Evolutionary conservation across 192 early-diverging fungal genomes (phyloP), one percentile per base, ranked within the genome.

Genomic region (Funneliformis geosporum): DNA sequence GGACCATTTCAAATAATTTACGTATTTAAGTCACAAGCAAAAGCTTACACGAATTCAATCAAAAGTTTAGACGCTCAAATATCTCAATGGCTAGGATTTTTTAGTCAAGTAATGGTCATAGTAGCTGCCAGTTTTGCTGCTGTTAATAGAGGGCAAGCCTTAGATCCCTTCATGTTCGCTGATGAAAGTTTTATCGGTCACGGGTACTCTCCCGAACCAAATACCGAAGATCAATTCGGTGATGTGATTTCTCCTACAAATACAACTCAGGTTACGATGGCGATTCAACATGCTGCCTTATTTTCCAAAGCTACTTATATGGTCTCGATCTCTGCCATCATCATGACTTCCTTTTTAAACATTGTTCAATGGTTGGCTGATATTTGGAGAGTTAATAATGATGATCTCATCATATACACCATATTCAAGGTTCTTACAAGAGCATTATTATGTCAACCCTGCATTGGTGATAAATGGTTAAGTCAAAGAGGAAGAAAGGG

Each of bases 351-450:
- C 4, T 1, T 61, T 12, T 43, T 76, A 18, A 76, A 76, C 42
- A 39, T 76, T 60, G n/a, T 76, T 62, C 39, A 40, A 40, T 76
- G 74, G 74, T 25, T 76, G n/a, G 44, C 39, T 2, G 60, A 62
- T 43, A 10, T 62, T 62, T 76, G 74, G 74, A 50, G 39, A 21
- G 60, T 76, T 9, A 61, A 76, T 25, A n/a, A n/a, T 4, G 60
- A 62, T 12, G 59, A 76, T 0, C 0, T 76, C 11, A 28, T 76
- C 27, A 18, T 76, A 10, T 76, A 76, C 42, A 23, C 7, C 8
- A 14, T 62, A 0, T 76, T 76, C 40, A 76, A 76, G 43, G 16
- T 55, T 5, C 12, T 64, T 23, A 76, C 60, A 0, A 76, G 60
- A 11, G 9, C 42, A 9, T 16, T 76, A 23, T 11, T 21, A 10